Base-by-base conservation (phyloP, 495 filamentous ascomycete species). In the Usnea hakonensis region DNA sequence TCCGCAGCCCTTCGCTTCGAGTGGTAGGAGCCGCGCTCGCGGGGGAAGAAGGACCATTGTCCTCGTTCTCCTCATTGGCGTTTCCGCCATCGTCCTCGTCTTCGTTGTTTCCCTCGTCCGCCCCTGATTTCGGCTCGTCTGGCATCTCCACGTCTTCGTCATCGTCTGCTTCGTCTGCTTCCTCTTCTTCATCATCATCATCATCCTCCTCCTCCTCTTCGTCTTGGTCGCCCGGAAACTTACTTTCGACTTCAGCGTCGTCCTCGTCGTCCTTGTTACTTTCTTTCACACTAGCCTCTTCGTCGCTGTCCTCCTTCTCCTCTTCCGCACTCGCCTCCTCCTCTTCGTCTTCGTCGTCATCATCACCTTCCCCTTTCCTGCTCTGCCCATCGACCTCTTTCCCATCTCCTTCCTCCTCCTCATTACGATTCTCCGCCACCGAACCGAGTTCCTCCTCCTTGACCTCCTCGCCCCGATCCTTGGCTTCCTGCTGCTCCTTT, bases 401-500 rank as follows among this genome's bases (percentile, higher is more conserved):
- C 5, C 19, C 75, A 75, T 52, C 48, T 1, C 32, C 46, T 3
- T 52, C 48, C 2, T 52, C 46, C 5, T 50, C 48, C 41, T 44
- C 41, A 26, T 52, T 28, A 26, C 32, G 26, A n/a, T 52, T 52
- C 48, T 52, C 48, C 14, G 19, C 28, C 16, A 10, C 28, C 5
- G 30, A 28, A 19, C 48, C 32, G 3, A 16, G 48, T 28, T 58
- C 65, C 23, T 62, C 65, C 52, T 58, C 61, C 44, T 57, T 44
- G 33, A 60, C 61, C 17, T 62, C 46, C 37, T 62, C 64, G 28
- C 60, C 62, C 35, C 43, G 64, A 35, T 62, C 69, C 43, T 55
- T 62, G 60, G 63, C 67, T 48, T 65, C 68, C 68, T 75, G 77
- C 35, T 41, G 72, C 65, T 87, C 87, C 60, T 82, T 75, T 65